These are phyloP conservation scores for Arthrocladium fulminans DNA, from an alignment of 2,329 filamentous ascomycete genomes.

Conservation along the genomic window DNA sequence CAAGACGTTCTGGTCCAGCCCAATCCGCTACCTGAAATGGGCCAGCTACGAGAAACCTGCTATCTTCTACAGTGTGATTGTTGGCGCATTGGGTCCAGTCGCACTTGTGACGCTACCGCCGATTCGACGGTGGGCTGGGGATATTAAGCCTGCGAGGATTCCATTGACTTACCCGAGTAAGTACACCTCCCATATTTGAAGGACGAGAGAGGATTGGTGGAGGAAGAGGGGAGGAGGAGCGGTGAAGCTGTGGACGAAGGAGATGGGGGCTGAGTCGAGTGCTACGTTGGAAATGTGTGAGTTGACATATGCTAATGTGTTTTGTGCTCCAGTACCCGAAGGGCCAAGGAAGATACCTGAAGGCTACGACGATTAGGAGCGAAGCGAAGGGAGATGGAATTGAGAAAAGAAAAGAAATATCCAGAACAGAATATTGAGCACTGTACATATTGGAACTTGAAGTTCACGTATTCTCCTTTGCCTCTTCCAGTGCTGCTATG, in stretches of 20 bases:
- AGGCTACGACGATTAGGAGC: conserved; percentile 37
- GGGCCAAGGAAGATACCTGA: conserved; percentile 38
- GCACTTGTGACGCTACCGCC: conserved; percentile 64
- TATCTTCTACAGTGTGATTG: conserved; percentile 74
- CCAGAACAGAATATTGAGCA: conserved; percentile 3
- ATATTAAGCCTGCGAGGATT: conserved; percentile 61
- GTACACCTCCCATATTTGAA: conserved; percentile 32
- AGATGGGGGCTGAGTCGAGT: neutral
- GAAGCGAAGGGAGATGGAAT: neutral
- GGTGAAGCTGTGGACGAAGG: neutral
- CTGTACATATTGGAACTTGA: conserved; percentile 1
- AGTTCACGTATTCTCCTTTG: neutral
- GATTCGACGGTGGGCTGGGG: conserved; percentile 62
- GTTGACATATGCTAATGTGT: neutral
- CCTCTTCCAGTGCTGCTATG: neutral
- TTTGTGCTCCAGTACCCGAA: conserved; percentile 31
- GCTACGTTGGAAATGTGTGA: neutral
- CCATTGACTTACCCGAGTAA: conserved; percentile 89
- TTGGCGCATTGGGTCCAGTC: conserved; percentile 66
- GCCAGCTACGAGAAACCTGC: conserved; percentile 79
- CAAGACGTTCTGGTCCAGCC: conserved; percentile 68
- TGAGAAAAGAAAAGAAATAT: no score
- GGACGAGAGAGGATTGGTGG: neutral
- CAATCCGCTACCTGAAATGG: conserved; percentile 80
- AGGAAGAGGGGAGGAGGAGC: neutral